Evolutionary conservation across 2,329 filamentous ascomycete species (phyloP).

Genomic region (Aspergillus viridinutans): DNA sequence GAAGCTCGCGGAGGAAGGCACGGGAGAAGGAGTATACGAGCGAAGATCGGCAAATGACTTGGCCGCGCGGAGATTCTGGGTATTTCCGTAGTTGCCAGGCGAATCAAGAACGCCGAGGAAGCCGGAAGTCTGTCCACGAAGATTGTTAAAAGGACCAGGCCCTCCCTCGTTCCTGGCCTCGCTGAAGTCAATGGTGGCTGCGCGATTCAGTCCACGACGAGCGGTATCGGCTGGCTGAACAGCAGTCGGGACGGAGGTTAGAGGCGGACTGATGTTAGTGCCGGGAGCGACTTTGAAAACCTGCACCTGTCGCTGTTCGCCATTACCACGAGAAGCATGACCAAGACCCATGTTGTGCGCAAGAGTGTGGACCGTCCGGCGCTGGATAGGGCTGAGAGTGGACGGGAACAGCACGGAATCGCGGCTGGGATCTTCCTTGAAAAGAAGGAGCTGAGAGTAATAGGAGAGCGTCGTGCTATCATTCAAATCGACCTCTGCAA

Average conservation of each 20-base stretch:
- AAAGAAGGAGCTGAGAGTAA: slow-evolving; percentile 85
- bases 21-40: slow-evolving; percentile 91
- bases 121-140: slow-evolving; percentile 69
- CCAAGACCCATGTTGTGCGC: slow-evolving; percentile 92
- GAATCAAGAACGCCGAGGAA: slow-evolving; percentile 87
- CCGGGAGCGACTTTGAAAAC: slow-evolving; percentile 62
- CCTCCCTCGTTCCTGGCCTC: slow-evolving; percentile 67
- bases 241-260: slow-evolving; percentile 57
- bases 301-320: slow-evolving; percentile 83
- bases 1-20: slow-evolving; percentile 83
- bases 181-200: slow-evolving; percentile 96
- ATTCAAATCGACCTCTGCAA: slow-evolving; percentile 78
- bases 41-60: slow-evolving; percentile 96
- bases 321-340: slow-evolving; percentile 83
- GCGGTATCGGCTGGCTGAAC: slow-evolving; percentile 70
- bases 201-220: slow-evolving; percentile 80
- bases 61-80: slow-evolving; percentile 78
- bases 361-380: slow-evolving; percentile 86
- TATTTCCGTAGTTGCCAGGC: slow-evolving; percentile 61
- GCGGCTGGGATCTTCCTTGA: slow-evolving; percentile 72
- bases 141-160: slow-evolving; percentile 66
- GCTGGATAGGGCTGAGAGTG: slow-evolving; percentile 74
- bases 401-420: slow-evolving; percentile 82
- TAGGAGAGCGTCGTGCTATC: slow-evolving; percentile 81
- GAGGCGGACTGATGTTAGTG: slow-evolving; percentile 56